Percentiles rank a stretch among this genome's conserved stretches.
Conservation (phyloP, 352 stramenopile species). For the Pythium vanterpoolii region DNA sequence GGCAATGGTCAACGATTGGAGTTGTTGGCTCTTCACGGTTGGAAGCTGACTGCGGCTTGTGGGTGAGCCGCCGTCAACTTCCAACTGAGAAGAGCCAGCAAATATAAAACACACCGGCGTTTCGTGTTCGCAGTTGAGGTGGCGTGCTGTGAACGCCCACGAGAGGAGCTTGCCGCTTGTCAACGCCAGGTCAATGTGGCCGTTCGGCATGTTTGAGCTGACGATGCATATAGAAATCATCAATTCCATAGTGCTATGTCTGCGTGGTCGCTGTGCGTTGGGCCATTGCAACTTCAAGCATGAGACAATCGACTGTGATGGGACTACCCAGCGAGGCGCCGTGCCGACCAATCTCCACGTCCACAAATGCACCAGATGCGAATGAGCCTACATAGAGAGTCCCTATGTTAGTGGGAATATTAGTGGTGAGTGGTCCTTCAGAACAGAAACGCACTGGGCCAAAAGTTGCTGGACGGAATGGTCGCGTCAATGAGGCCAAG, state of each 20-base stretch:
- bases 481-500: constrained; percentile 41
- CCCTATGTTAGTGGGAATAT: background rate
- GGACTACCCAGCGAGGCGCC: constrained; percentile 41
- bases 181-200: too few species aligned
- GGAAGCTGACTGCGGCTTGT: too few species aligned
- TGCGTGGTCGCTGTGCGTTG: background rate
- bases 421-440: background rate
- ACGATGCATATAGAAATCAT: constrained; percentile 1
- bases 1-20: too few species aligned
- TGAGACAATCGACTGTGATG: constrained; percentile 50
- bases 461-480: constrained; percentile 47
- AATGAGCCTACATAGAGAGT: constrained; percentile 34
- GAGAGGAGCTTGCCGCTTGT: too few species aligned
- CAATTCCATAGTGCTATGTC: background rate
- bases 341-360: constrained; percentile 41
- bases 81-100: too few species aligned
- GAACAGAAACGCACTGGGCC: constrained; percentile 35
- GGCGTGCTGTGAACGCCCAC: too few species aligned
- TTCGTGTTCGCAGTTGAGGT: too few species aligned
- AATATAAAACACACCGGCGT: too few species aligned
- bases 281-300: constrained; percentile 50
- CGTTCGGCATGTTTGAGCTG: too few species aligned
- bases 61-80: too few species aligned
- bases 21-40: too few species aligned
- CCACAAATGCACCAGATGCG: constrained; percentile 42